These are phyloP conservation scores for Fusarium sp. DNA, from an alignment of 2,329 filamentous ascomycete genomes.

Conservation along the genomic window DNA sequence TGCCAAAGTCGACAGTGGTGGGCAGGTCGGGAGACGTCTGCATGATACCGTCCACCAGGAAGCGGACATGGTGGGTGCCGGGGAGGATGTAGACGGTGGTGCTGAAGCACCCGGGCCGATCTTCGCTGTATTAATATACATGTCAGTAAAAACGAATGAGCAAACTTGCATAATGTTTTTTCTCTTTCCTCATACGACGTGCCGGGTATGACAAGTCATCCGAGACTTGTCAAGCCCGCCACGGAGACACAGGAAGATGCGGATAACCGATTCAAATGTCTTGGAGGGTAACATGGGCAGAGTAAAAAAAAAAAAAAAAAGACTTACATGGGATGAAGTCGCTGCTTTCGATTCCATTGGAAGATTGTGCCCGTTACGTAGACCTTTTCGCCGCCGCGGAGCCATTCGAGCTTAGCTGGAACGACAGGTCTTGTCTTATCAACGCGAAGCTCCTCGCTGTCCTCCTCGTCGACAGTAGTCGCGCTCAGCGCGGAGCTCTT, in stretches of 20 bases:
- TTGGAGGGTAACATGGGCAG: conserved; percentile 24
- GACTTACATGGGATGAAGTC: conserved; percentile 85
- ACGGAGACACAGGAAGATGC: conserved; percentile 42
- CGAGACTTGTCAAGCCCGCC: conserved; percentile 37
- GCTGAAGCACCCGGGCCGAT: conserved; percentile 74
- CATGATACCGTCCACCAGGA: conserved; percentile 95
- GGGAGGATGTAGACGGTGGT: conserved; percentile 86
- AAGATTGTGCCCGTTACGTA: conserved; percentile 98
- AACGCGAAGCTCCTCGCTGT: conserved; percentile 80
- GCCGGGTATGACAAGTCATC: conserved; percentile 36
- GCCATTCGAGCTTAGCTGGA: conserved; percentile 89
- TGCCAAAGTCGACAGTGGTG: conserved; percentile 97
- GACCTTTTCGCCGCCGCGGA: conserved; percentile 83
- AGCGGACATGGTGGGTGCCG: conserved; percentile 96
- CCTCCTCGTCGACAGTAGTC: conserved; percentile 79
- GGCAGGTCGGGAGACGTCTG: conserved; percentile 87
- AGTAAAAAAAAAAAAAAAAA: background rate
- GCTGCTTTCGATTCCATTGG: conserved; percentile 95
- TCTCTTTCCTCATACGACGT: background rate
- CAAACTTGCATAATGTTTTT: background rate
- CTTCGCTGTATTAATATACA: conserved; percentile 56
- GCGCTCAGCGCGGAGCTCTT: conserved; percentile 71
- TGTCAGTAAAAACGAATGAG: conserved; percentile 27
- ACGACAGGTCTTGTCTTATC: conserved; percentile 83
- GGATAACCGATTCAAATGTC: conserved; percentile 38